These are phyloP conservation scores for Psilocybe azurescens DNA, from an alignment of 768 basidiomycete species.

Conservation along the genomic window DNA sequence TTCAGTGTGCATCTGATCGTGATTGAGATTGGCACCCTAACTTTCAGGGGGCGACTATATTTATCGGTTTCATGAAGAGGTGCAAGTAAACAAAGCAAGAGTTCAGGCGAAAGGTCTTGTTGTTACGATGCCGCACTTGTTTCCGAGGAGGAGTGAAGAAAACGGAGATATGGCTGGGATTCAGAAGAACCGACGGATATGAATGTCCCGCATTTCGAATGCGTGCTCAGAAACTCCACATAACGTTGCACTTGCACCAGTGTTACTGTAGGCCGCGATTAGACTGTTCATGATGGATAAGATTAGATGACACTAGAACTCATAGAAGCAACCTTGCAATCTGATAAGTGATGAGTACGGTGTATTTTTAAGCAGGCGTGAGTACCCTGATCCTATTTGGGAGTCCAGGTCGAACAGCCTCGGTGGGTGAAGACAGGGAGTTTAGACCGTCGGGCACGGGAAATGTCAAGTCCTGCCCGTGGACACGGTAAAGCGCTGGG, in stretches of 20 bases:
- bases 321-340: not conserved
- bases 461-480: not conserved
- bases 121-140: too few species aligned
- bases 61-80: too few species aligned
- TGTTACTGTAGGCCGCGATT: not conserved
- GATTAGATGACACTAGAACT: not conserved
- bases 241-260: not conserved
- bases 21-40: too few species aligned
- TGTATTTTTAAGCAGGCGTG: not conserved
- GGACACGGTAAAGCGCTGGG: not conserved
- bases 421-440: not conserved
- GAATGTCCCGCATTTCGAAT: not conserved
- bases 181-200: too few species aligned
- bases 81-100: too few species aligned
- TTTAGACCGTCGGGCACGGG: not conserved
- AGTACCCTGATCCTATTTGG: not conserved
- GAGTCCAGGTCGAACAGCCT: not conserved
- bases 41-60: too few species aligned
- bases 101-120: too few species aligned
- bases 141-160: too few species aligned
- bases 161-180: too few species aligned
- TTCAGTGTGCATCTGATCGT: too few species aligned
- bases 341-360: not conserved
- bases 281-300: not conserved
- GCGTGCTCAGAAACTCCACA: not conserved